Evolutionary conservation across 1,284 basidiomycete species (phyloP).

Genomic region (Tausonia pullulans): DNA sequence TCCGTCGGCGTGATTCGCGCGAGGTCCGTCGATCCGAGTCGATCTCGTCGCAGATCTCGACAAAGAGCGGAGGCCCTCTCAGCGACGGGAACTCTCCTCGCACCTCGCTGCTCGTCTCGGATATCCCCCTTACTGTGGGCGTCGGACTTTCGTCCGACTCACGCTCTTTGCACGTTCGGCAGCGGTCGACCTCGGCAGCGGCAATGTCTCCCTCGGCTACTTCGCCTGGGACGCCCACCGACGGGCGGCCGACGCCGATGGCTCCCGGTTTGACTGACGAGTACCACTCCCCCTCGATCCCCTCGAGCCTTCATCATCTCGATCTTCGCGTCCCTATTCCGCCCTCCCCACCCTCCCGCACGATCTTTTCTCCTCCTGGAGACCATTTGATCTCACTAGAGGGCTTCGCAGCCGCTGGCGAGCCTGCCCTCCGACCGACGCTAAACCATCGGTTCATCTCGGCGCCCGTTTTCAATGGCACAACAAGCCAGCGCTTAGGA

Average conservation of each 20-base stretch:
- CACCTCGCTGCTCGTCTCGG: background rate
- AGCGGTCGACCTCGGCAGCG: background rate
- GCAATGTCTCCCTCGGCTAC: background rate
- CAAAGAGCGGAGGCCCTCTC: background rate
- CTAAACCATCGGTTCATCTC: background rate
- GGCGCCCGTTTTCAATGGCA: background rate
- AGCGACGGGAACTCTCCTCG: background rate
- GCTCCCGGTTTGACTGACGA: background rate
- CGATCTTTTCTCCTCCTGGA: background rate
- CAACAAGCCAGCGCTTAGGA: background rate
- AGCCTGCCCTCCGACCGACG: background rate
- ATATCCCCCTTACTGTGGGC: background rate
- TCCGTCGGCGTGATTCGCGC: constrained; percentile 7
- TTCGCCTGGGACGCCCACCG: background rate
- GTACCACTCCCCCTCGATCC: background rate
- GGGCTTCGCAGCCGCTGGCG: background rate
- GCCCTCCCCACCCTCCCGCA: background rate
- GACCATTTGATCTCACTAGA: background rate
- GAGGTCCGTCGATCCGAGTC: constrained; percentile 4
- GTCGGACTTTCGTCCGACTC: background rate
- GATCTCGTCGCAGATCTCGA: constrained; percentile 7
- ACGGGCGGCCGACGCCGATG: background rate
- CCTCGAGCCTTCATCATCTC: background rate
- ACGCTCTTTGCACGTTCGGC: background rate
- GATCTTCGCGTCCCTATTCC: background rate